Evolutionary conservation across 75 land plant genomes (phyloP), one percentile per base, ranked within the genome.

Genomic region (Larix kaempferi): DNA sequence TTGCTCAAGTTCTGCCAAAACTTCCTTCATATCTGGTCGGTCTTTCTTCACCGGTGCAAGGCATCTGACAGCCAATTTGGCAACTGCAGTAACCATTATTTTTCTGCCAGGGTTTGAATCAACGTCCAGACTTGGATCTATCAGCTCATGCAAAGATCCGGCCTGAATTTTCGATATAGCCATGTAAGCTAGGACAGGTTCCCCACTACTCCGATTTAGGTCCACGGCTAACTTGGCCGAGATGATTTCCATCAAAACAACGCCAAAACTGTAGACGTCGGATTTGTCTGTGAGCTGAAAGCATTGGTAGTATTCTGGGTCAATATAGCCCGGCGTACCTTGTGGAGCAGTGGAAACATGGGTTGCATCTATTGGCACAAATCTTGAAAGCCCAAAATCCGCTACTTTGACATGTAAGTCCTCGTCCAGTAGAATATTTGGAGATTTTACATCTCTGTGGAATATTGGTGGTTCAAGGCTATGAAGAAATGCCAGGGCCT

Each of bases 201-300:
- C 81, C 4, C 39, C 16, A 52, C 58, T 23, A 12, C 13, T n/a
- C 10, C 73, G 55, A 19, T 33, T 33, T 16, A 22, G 29, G 26
- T 23, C 14, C n/a, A 82, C 49, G 0, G 84, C 61, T 2, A 33
- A 0, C 56, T 59, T 17, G 1, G 56, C 83, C 37, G 82, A 74
- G 29, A 83, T 7, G 0, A 83, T 26, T 54, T 69, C 78, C 60
- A 80, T 29, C 71, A 83, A 22, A 5, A 83, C 83, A 71, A 83
- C 77, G 0, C 84, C 84, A 60, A 83, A 83, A 6, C 64, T 22
- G 61, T 83, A 83, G 11, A 83, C 82, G n/a, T 83, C 78, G 1
- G 69, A 72, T 29, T 75, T 80, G 8, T 79, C 82, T 11, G 78
- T 83, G 21, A 83, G 77, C 25, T 73, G 72, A 52, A 35, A 73